Percentiles rank a stretch among this genome's conserved stretches.
Evolutionary conservation across 164 flowering plant genomes (phyloP).

Genomic region (Sextonia rubra): DNA sequence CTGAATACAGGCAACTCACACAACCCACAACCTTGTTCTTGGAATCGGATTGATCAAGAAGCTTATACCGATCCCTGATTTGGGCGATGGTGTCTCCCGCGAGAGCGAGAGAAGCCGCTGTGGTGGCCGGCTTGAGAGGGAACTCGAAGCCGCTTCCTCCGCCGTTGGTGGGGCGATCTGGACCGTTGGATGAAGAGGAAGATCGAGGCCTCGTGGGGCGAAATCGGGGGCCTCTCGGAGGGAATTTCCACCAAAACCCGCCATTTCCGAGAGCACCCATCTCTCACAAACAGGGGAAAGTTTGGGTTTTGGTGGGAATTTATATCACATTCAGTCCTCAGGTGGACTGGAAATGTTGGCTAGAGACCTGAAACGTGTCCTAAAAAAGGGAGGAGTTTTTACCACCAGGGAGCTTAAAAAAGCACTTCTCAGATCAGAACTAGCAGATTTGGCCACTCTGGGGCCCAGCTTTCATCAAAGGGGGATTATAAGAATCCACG

Average conservation of each 20-base stretch:
- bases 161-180: conserved; percentile 9
- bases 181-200: conserved; percentile 29
- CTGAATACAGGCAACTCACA: neutral
- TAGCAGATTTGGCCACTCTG: too few species aligned
- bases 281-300: neutral
- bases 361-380: too few species aligned
- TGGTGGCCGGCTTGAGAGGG: conserved; percentile 67
- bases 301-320: neutral
- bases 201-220: conserved; percentile 19
- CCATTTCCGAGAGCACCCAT: conserved; percentile 39
- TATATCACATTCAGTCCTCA: too few species aligned
- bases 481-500: too few species aligned
- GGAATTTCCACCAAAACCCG: conserved; percentile 43
- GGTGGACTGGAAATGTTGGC: too few species aligned
- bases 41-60: conserved; percentile 10
- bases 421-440: too few species aligned
- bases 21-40: conserved; percentile 9
- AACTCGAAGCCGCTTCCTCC: conserved; percentile 37
- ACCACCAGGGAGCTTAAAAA: too few species aligned
- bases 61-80: conserved; percentile 36
- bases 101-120: conserved; percentile 68
- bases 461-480: too few species aligned
- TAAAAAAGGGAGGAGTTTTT: too few species aligned
- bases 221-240: conserved; percentile 10
- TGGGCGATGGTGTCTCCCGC: conserved; percentile 94